Percentiles rank a stretch among this genome's conserved stretches.
Evolutionary conservation across 805 yeast genomes (phyloP).

Genomic region (Saccharomyces eubayanus): DNA sequence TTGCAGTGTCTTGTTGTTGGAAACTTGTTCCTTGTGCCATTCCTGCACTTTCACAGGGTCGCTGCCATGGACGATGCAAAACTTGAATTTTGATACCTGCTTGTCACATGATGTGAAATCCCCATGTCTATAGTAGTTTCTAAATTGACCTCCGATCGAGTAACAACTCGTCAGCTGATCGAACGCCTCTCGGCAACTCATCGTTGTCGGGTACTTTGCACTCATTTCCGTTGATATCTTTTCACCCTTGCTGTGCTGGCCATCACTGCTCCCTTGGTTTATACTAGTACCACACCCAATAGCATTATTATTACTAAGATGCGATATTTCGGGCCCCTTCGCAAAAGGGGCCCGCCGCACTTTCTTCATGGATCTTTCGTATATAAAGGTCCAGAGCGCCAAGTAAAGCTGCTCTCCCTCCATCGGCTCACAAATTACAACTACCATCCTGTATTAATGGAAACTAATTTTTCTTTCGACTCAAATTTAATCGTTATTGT

Average conservation of each 20-base stretch:
- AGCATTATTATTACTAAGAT: neutral
- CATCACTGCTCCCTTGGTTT: neutral
- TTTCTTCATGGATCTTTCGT: neutral
- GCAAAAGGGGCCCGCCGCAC: neutral
- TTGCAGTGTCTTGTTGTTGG: constrained; percentile 44
- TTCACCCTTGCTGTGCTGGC: neutral
- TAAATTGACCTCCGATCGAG: constrained; percentile 82
- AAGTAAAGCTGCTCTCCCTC: neutral
- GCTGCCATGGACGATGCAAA: constrained; percentile 54
- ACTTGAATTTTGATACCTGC: constrained; percentile 68
- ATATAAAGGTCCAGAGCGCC: neutral
- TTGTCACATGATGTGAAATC: constrained; percentile 61
- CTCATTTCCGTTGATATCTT: constrained; percentile 5
- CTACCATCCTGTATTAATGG: neutral
- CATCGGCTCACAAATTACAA: neutral
- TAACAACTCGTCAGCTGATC: constrained; percentile 82
- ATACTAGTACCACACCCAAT: neutral
- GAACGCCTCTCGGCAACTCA: constrained; percentile 75
- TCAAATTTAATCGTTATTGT: constrained; percentile 5
- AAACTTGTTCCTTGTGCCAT: constrained; percentile 57
- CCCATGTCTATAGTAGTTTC: constrained; percentile 80
- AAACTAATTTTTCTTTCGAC: constrained; percentile 2
- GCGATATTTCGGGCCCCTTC: neutral
- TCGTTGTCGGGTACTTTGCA: constrained; percentile 33
- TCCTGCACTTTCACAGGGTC: constrained; percentile 58